Percentiles rank a stretch among this genome's conserved stretches.
Evolutionary conservation across 2,329 filamentous ascomycete genomes (phyloP).

Genomic region (Aspergillus chevalieri): DNA sequence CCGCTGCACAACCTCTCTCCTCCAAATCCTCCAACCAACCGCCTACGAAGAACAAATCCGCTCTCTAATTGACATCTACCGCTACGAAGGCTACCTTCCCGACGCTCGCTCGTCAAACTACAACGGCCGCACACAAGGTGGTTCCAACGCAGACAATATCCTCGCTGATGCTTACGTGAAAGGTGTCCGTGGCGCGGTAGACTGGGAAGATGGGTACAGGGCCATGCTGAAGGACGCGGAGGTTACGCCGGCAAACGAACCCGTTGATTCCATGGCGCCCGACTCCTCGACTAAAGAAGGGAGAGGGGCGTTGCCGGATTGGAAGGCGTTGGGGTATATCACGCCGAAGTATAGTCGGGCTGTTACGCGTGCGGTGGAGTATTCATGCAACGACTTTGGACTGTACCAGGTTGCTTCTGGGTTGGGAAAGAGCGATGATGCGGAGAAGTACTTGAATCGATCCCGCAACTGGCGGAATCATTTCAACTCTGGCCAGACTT

Average conservation of each 20-base stretch:
- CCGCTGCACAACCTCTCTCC: conserved; percentile 58
- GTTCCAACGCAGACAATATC: conserved; percentile 65
- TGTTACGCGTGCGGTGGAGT: conserved; percentile 61
- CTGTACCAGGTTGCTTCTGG: conserved; percentile 60
- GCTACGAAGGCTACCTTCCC: conserved; percentile 58
- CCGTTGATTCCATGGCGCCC: conserved; percentile 47
- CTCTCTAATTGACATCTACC: conserved; percentile 63
- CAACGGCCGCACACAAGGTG: conserved; percentile 64
- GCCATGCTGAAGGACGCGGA: conserved; percentile 65
- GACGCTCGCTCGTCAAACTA: conserved; percentile 62
- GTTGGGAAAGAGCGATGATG: conserved; percentile 47
- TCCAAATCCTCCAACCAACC: conserved; percentile 59
- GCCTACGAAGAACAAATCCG: conserved; percentile 61
- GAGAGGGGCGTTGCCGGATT: conserved; percentile 63
- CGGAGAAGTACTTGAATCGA: conserved; percentile 55
- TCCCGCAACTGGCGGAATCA: conserved; percentile 67
- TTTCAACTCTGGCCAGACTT: conserved; percentile 56
- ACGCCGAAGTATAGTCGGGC: conserved; percentile 57
- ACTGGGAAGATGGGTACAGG: conserved; percentile 59
- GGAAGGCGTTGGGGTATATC: conserved; percentile 60
- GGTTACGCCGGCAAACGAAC: conserved; percentile 53
- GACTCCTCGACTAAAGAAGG: conserved; percentile 63
- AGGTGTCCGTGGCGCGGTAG: conserved; percentile 52
- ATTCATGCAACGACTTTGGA: conserved; percentile 63
- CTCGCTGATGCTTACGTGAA: conserved; percentile 68